Evolutionary conservation across 2,329 filamentous ascomycete species (phyloP).

Genomic region (Phaeomoniella chlamydospora): DNA sequence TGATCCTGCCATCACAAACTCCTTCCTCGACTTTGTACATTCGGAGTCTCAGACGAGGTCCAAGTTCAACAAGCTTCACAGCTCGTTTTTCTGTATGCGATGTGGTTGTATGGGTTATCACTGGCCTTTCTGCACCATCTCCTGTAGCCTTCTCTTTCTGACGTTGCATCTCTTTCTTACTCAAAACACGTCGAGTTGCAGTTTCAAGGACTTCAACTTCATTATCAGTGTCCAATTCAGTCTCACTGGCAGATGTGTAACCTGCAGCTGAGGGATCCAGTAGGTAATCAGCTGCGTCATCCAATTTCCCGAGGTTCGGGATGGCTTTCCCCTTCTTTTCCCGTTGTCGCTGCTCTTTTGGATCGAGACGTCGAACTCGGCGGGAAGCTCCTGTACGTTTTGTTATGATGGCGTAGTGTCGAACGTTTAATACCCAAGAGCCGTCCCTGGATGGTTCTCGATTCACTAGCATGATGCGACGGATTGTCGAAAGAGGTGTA

Average conservation of each 20-base stretch:
- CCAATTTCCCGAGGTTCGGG: conserved; percentile 78
- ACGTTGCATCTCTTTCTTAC: conserved; percentile 32
- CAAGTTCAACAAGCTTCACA: conserved; percentile 83
- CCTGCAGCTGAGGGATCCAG: conserved; percentile 66
- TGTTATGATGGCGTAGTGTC: conserved; percentile 92
- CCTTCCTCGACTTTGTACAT: conserved; percentile 96
- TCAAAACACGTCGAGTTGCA: conserved; percentile 37
- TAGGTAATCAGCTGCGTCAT: conserved; percentile 91
- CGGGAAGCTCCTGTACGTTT: conserved; percentile 74
- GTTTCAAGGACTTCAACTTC: conserved; percentile 71
- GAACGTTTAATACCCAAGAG: conserved; percentile 69
- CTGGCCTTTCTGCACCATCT: conserved; percentile 19
- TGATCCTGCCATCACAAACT: conserved; percentile 71
- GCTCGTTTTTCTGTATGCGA: conserved; percentile 28
- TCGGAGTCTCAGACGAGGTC: conserved; percentile 75
- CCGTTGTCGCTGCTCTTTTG: conserved; percentile 64
- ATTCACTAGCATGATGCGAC: conserved; percentile 78
- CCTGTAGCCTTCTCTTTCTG: conserved; percentile 25
- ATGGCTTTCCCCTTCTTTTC: conserved; percentile 45
- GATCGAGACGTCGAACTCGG: conserved; percentile 67
- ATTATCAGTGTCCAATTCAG: conserved; percentile 83
- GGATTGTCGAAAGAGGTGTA: conserved; percentile 83
- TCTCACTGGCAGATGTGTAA: conserved; percentile 87
- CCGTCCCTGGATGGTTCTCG: conserved; percentile 51
- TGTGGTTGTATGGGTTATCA: conserved; percentile 19